Evolutionary conservation across 176 grass and related monocot genomes (phyloP), one percentile per base, ranked within the genome.

Genomic region (Carex parvula): DNA sequence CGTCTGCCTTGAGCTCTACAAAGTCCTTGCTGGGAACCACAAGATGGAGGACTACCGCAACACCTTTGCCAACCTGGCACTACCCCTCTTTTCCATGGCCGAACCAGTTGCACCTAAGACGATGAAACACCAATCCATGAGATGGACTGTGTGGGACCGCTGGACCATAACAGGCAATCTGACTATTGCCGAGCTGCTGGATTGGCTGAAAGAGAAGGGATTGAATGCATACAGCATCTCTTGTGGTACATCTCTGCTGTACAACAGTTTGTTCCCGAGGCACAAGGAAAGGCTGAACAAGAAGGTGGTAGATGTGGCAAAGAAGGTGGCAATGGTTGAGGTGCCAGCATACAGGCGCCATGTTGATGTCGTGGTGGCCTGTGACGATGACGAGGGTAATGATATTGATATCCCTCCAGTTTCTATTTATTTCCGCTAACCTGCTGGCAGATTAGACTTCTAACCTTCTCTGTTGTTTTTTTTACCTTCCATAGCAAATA

Each of bases 1-100:
- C 44, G 88, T 94, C 32, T 97, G 92, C 76, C 90, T 97, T 61
- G 94, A 97, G 68, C 92, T 97, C 79, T 97, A 97, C 88, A 94
- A 97, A 83, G 92, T 94, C 64, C 82, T 94, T 64, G 85, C 88
- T 12, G 90, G 90, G 73, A 72, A 73, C 68, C 94, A 94, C 86
- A 88, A 82, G 46, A 24, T 85, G 4, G 87, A 88, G 84, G 87
- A 94, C 70, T 97, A 94, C 55, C 90, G 85, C 73, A 97, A 94
- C 69, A 89, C 94, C 29, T 97, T 92, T 83, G 88, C 83, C 66
- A 94, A 92, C 83, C 87, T 97, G 29, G 88, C 92, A 22, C 46
- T 94, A 22, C 94, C 94, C 3, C 56, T 94, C 22, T 88, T 97
- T 68, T 90, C 90, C 12, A 90, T 86, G 74, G 84, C 89, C 6